Evolutionary conservation across 164 flowering plant genomes (phyloP).

Genomic region (Taxillus chinensis): DNA sequence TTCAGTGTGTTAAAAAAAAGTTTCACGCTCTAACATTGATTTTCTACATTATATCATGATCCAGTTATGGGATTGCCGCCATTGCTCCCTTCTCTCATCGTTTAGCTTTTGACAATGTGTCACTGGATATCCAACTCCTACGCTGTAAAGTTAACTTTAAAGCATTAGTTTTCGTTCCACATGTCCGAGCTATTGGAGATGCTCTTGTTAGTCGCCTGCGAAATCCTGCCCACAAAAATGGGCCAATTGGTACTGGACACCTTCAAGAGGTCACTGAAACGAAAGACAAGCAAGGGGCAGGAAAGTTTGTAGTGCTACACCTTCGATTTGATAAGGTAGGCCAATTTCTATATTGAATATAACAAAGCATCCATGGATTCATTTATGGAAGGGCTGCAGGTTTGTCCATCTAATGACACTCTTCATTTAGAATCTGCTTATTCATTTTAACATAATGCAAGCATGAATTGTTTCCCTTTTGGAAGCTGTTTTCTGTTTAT

Average conservation of each 20-base stretch:
- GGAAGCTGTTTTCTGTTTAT: too few species aligned
- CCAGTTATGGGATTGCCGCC: constrained; percentile 90
- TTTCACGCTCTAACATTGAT: too few species aligned
- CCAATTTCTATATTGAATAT: too few species aligned
- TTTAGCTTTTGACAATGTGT: constrained; percentile 77
- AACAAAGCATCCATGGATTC: neutral
- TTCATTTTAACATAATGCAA: too few species aligned
- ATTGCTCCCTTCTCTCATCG: constrained; percentile 98
- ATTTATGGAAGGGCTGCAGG: neutral
- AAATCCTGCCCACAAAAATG: constrained; percentile 22
- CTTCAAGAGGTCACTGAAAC: constrained; percentile 30
- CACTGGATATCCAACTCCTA: constrained; percentile 67
- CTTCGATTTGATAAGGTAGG: constrained; percentile 96
- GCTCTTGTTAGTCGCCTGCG: constrained; percentile 71
- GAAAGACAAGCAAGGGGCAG: constrained; percentile 18
- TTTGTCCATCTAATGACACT: neutral
- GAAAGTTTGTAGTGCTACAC: constrained; percentile 82
- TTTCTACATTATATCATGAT: neutral
- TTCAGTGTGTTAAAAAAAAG: too few species aligned
- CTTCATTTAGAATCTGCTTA: neutral
- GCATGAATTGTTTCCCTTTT: too few species aligned
- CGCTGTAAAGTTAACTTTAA: constrained; percentile 93
- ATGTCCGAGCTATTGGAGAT: constrained; percentile 70
- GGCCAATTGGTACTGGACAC: constrained; percentile 16
- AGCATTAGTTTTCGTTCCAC: constrained; percentile 81